Evolutionary conservation across 495 filamentous ascomycete species (phyloP), one percentile per base, ranked within the genome.

Genomic region (Physcia stellaris): DNA sequence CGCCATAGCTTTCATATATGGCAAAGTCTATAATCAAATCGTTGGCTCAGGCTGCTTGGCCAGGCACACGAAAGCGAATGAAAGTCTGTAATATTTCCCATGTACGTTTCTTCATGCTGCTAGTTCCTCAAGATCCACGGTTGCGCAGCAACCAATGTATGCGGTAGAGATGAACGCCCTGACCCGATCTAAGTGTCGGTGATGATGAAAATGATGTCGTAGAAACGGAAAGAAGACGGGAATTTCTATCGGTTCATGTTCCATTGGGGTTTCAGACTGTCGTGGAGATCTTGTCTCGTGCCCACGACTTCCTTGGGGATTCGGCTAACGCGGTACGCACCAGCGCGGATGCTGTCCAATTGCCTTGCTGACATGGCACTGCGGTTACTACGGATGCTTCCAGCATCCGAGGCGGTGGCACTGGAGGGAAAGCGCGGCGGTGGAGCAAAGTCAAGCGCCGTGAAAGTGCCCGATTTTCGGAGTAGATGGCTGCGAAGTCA

Each of bases 401-500:
- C 90, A 0, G 85, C 71, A 45, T 96, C 90, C 50, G 86, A 94
- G 32, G 54, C 67, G 38, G 59, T 62, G 35, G 86, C 83, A 35
- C 59, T 60, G 46, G 80, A 80, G 56, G 71, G 80, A 60, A 94
- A 88, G 37, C 83, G 80, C 37, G 79, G 76, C 28, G 86, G 88
- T 19, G 88, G 87, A n/a, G 87, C 86, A 57, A 98, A 98, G 61
- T 96, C 92, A 21, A 98, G 71, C 9, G 64, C 79, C 2, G 87
- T 94, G 55, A 83, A 98, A 4, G 86, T 83, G 47, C 79, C 73
- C 3, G 87, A 94, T 55, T 90, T 94, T 47, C 85, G 79, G 37
- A 98, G 73, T 32, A 77, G 58, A 60, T 95, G 83, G 15, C 85
- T 90, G 44, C 11, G 35, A 7, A 28, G 15, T n/a, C n/a, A n/a